phyloP scores from a whole-genome alignment of 1,284 basidiomycete genomes.

The Cutaneotrichosporon cyanovorans region DNA sequence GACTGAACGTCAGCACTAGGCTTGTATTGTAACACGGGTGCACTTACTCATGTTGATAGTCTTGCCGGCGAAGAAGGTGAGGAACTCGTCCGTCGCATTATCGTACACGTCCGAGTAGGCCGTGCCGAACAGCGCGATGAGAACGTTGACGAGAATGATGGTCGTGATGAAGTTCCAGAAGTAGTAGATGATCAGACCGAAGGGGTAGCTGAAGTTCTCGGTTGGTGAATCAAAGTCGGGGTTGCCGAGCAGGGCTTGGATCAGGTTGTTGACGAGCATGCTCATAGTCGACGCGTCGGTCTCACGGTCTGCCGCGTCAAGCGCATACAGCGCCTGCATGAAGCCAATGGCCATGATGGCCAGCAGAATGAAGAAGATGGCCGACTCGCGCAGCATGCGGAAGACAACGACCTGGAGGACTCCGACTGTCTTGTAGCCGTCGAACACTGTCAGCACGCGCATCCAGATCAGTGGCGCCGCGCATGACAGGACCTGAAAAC shows the following conservation, averaged over 20 bases:
- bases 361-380: conserved; percentile 80
- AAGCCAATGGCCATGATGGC: conserved; percentile 78
- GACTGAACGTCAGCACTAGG: conserved; percentile 52
- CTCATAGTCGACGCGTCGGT: conserved; percentile 64
- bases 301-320: conserved; percentile 82
- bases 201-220: conserved; percentile 49
- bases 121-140: conserved; percentile 88
- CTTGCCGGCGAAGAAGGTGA: conserved; percentile 82
- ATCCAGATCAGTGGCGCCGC: conserved; percentile 84
- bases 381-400: conserved; percentile 79
- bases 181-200: conserved; percentile 72
- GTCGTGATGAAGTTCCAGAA: conserved; percentile 80
- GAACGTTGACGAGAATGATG: conserved; percentile 84
- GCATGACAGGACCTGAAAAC: conserved; percentile 80
- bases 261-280: conserved; percentile 60
- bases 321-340: conserved; percentile 63
- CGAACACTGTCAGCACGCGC: conserved; percentile 50
- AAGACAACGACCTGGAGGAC: conserved; percentile 47
- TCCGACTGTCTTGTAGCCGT: conserved; percentile 57
- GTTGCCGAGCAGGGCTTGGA: conserved; percentile 72
- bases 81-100: conserved; percentile 47
- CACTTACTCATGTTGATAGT: conserved; percentile 58
- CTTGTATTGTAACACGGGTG: conserved; percentile 5
- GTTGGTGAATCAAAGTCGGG: conserved; percentile 68
- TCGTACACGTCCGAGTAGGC: conserved; percentile 70